Base-by-base conservation (phyloP, 495 filamentous ascomycete species). In the Neurospora tetraspora region DNA sequence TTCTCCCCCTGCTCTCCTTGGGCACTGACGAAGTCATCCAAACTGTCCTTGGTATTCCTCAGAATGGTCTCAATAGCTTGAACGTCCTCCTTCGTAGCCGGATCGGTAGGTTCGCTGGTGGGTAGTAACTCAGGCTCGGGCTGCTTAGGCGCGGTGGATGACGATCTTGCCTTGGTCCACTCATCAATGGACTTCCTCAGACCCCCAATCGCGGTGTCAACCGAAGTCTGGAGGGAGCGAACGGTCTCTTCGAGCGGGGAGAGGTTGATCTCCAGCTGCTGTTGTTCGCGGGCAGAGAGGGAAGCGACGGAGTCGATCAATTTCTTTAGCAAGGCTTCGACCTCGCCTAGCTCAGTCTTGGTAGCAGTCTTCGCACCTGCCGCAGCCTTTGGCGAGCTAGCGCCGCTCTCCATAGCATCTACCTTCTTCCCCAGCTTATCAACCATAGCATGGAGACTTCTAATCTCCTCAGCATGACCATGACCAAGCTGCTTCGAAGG, bases 61-160 rank as follows among this genome's bases (percentile, higher is more conserved):
- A 98, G 87, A 65, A 98, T 86, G 0, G 90, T 94, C 79, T 97
- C 94, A 71, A 98, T 93, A n/a, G 91, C 92, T 72, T 93, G 89
- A 3, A 91, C 91, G 75, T 97, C 93, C 72, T 95, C 92, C 78
- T 88, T 90, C 34, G 85, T 86, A 31, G 89, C 89, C 3, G 78
- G 43, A 70, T 84, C 76, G 37, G 81, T 79, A 1, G 53, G 53
- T 34, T 65, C 53, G 10, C 69, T 80, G 53, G 38, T 74, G 83
- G 27, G 87, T 20, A 4, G 43, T 42, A 37, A 69, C 31, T n/a
- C 39, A 20, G 70, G 53, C 18, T 68, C 45, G 27, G 68, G 37
- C 38, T 73, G 47, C 76, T 76, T 39, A 14, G 76, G 61, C 18
- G 79, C 27, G 0, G 53, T 1, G 34, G 34, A 5, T 65, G 12